Conservation (phyloP, 2,329 filamentous ascomycete species). For the Fusarium longipes region DNA sequence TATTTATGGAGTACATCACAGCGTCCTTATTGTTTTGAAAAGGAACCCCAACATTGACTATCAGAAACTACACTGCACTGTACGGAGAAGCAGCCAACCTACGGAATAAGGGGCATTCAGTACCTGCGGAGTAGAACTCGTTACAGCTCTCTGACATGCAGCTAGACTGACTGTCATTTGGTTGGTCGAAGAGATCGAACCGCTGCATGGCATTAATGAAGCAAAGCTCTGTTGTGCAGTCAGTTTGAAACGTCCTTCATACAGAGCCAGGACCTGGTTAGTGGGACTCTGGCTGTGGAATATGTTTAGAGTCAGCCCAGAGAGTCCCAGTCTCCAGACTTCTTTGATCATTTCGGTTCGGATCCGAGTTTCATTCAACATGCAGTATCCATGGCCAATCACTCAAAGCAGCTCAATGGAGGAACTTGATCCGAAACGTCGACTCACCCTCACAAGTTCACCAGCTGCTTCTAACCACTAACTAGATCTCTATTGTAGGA, state of each 20-base stretch:
- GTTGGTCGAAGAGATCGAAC: conserved; percentile 24
- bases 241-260: conserved; percentile 35
- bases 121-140: conserved; percentile 36
- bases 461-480: neutral
- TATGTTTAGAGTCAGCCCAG: neutral
- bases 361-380: conserved; percentile 21
- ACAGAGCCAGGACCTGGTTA: conserved; percentile 11
- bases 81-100: conserved; percentile 30
- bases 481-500: conserved; percentile 8
- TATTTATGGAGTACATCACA: neutral
- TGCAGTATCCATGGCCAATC: conserved; percentile 10
- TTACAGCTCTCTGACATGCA: conserved; percentile 29
- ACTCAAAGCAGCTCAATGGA: conserved; percentile 1
- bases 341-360: conserved; percentile 19
- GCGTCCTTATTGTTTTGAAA: neutral
- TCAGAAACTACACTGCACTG: conserved; percentile 4
- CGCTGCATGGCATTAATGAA: conserved; percentile 26
- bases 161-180: conserved; percentile 27
- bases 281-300: neutral
- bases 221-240: conserved; percentile 2
- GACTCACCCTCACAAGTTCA: neutral
- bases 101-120: conserved; percentile 30
- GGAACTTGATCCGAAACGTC: conserved; percentile 20
- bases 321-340: neutral
- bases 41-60: neutral